A percentile compares a stretch with the other conserved stretches of the same genome.
Conservation (phyloP, 257 asterid genomes). For the Solanum rostratum region DNA sequence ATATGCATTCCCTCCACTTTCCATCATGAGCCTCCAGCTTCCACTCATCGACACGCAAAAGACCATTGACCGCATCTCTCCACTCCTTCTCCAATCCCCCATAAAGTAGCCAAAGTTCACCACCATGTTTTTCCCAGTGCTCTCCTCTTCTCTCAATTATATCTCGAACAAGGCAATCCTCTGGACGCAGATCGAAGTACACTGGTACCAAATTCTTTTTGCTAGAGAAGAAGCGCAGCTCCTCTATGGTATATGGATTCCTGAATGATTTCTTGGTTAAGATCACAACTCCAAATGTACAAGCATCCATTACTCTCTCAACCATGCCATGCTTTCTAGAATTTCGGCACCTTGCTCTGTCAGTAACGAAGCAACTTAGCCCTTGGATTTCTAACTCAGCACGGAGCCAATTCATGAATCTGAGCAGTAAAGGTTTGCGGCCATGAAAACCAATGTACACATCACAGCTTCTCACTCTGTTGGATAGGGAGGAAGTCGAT, state of each 20-base stretch:
- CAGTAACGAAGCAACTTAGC: slow-evolving; percentile 72
- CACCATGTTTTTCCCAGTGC: slow-evolving; percentile 92
- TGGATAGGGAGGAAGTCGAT: slow-evolving; percentile 43
- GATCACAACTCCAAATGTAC: slow-evolving; percentile 74
- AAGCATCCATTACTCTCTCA: slow-evolving; percentile 74
- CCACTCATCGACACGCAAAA: slow-evolving; percentile 91
- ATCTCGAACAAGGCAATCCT: slow-evolving; percentile 83
- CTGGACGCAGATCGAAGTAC: slow-evolving; percentile 77
- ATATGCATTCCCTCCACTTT: slow-evolving; percentile 87
- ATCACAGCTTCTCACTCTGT: slow-evolving; percentile 61
- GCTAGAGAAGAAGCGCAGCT: slow-evolving; percentile 68
- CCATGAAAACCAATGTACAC: slow-evolving; percentile 85
- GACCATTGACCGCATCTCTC: slow-evolving; percentile 67
- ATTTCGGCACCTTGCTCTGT: slow-evolving; percentile 52
- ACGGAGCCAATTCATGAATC: slow-evolving; percentile 77
- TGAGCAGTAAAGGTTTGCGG: slow-evolving; percentile 43
- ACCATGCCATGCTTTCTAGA: slow-evolving; percentile 55
- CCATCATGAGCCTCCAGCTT: slow-evolving; percentile 83
- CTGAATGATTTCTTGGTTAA: slow-evolving; percentile 77
- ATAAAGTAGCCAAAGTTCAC: slow-evolving; percentile 79
- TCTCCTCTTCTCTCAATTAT: slow-evolving; percentile 87
- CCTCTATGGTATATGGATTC: slow-evolving; percentile 83
- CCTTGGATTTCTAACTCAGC: slow-evolving; percentile 85
- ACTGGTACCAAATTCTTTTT: slow-evolving; percentile 91
- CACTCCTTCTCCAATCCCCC: slow-evolving; percentile 93